Evolutionary conservation across 768 basidiomycete species (phyloP).

Genomic region (Clathrus columnatus): DNA sequence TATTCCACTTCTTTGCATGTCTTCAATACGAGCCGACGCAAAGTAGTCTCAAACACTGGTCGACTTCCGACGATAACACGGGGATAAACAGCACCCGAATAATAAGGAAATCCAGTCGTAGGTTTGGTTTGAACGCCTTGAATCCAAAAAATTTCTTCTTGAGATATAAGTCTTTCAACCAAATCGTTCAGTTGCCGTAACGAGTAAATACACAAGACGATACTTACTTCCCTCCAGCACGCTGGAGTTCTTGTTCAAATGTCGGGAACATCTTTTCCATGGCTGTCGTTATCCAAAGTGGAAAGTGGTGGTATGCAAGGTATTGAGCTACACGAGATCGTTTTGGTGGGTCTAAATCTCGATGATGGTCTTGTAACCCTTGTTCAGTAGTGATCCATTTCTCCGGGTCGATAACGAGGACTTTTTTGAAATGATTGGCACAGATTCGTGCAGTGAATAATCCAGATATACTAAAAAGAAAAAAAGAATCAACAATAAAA

Average conservation of each 20-base stretch:
- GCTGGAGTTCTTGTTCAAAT: constrained; percentile 14
- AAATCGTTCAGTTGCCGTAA: too few relatives aligned
- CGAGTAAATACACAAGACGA: too few relatives aligned
- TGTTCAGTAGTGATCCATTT: not conserved
- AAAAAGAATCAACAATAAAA: not conserved
- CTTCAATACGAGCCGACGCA: constrained; percentile 21
- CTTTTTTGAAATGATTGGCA: constrained; percentile 25
- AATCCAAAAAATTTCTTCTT: constrained; percentile 13
- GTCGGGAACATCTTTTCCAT: constrained; percentile 16
- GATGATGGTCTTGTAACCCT: not conserved
- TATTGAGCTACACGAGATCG: constrained; percentile 14
- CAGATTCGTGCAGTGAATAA: constrained; percentile 25
- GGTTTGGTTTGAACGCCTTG: constrained; percentile 13
- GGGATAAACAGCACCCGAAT: constrained; percentile 7
- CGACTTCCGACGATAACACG: constrained; percentile 15
- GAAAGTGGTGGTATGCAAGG: constrained; percentile 2
- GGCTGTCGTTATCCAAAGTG: constrained; percentile 6
- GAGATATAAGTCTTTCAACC: too few relatives aligned
- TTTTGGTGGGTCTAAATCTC: constrained; percentile 19
- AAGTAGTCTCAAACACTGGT: constrained; percentile 22
- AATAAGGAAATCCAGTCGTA: constrained; percentile 22
- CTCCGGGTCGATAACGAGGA: constrained; percentile 25
- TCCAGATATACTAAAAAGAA: constrained; percentile 22
- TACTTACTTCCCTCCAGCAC: constrained; percentile 15
- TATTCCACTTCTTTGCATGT: constrained; percentile 18